Evolutionary conservation across 164 flowering plant genomes (phyloP), one percentile per base, ranked within the genome.

Genomic region (Piper longum): DNA sequence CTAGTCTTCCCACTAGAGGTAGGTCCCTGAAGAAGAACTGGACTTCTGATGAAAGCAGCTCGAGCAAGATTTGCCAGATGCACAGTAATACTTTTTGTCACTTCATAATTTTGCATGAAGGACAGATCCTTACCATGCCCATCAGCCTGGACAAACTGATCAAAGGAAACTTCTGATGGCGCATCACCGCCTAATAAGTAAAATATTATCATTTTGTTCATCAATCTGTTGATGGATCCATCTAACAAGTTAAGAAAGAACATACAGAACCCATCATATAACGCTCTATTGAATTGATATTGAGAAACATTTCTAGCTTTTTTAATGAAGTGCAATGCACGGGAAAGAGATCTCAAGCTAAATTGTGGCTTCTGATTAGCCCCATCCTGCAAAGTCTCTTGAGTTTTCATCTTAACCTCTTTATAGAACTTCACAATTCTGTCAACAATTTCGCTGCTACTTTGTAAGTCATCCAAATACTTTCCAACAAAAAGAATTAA

Each of bases 1-100:
- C 99, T 95, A 60, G 99, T 95, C 74, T 95, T 95, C 55, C 99
- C 99, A 81, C 99, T 95, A 61, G 99, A 95, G 4, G 99, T 95
- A 4, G 99, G 99, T 9, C 99, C 99, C 78, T 95, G 99, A 68
- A 95, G 66, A 43, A 95, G 93, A 66, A 95, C 96, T 41, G 99
- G 99, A 71, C 79, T 83, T 69, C 79, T 82, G 43, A 91, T 78
- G 60, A 81, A 81, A 67, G 82, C 66, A 41, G 97, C 95, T 62
- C 93, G 85, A 12, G 89, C 80, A 71, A 95, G 76, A 70, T 80
- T 84, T 55, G 72, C 73, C 44, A 95, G 81, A 70, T 91, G 91
- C 69, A 79, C 81, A 66, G 66, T 71, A 1, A 95, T 88, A 69
- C 86, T 90, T 68, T 60, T 66, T 4, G 99, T 95, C 60, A 82